Base-by-base conservation (phyloP, 2,329 filamentous ascomycete species). In the Arthrobotrys megalospora region DNA sequence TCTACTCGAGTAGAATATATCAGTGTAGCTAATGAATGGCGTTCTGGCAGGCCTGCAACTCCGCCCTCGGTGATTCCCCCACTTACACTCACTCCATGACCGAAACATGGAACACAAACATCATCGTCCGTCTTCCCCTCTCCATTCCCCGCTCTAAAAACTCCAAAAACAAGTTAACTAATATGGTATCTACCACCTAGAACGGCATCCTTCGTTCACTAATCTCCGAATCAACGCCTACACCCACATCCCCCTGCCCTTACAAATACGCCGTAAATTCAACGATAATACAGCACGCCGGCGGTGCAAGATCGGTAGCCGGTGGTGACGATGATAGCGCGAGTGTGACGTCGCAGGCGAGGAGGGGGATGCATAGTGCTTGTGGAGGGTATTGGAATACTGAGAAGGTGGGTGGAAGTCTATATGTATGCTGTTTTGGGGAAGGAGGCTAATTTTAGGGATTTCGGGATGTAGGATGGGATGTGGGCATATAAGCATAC, bases 221-320 rank as follows among this genome's bases (percentile, higher is more conserved):
- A 80, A 93, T 95, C 85, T 90, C 91, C 81, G 92, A 94, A 84
- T 90, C 91, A 63, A 90, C 89, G 16, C 88, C 89, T 16, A 84
- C 87, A 58, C 85, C 87, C 79, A 86, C 87, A 78, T 72, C 80
- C 19, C 64, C 80, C 32, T 86, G 89, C 28, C 91, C 92, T 4
- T 97, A 91, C 89, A 98, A 98, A 86, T 98, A 95, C 86, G 93
- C 94, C 82, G 94, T 97, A 86, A 98, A 97, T 88, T 96, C 93
- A 87, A 98, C 95, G 81, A 97, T 98, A 83, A 96, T 98, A 82
- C 95, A 99, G 87, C 95, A 98, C 86, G 91, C 89, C 11, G 84
- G 84, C 79, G 85, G 86, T 79, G 82, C 84, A 53, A 86, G 87
- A 79, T 85, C 88, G 81, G 86, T 83, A 6, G 81, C 87, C 34